Base-by-base conservation (phyloP, 495 filamentous ascomycete genomes). In the Penicillium atrosanguineum region DNA sequence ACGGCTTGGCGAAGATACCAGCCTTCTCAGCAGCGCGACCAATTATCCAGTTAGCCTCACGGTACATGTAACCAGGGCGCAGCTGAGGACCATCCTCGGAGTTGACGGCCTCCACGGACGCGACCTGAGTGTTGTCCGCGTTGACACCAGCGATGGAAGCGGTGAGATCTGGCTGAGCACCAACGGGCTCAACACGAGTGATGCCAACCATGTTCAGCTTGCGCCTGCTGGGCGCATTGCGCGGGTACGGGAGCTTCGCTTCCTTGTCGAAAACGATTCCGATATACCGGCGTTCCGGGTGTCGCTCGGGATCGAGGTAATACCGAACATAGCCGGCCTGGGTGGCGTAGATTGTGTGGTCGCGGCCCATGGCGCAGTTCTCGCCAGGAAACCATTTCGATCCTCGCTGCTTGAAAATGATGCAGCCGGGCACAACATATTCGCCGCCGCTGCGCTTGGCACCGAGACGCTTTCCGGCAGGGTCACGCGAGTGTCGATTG, bases 371-470 rank as follows among this genome's bases (percentile, higher is more conserved):
- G 52, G 79, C 86, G 66, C 87, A 88, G 73, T 97, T 96, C 67
- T 97, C 93, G 58, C 94, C 94, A 2, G 94, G 84, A 65, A 86
- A 91, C 94, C 94, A 99, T 65, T 85, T 81, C 23, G 95, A 93
- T 55, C 94, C 94, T 52, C 94, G 87, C 72, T 99, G 94, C 57
- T 87, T 86, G 83, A 95, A 99, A 73, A 99, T 92, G 69, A 99
- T 97, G 79, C 94, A 96, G 25, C 95, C 95, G 3, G 90, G 85
- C 43, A 92, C 84, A 12, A 99, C 94, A 66, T 89, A 93, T 71
- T 96, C 85, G 63, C 90, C 91, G 63, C 86, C 89, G 5, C 85
- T 84, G 78, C 90, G 93, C 78, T 99, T 99, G 6, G 91, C 91
- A 43, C 94, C 94, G 49, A 97, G 78, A 64, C 95, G 89, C 76